A percentile compares a stretch with the other conserved stretches of the same genome.
phyloP scores from a whole-genome alignment of 805 yeast species.

The Monosporozyma aerobia region DNA sequence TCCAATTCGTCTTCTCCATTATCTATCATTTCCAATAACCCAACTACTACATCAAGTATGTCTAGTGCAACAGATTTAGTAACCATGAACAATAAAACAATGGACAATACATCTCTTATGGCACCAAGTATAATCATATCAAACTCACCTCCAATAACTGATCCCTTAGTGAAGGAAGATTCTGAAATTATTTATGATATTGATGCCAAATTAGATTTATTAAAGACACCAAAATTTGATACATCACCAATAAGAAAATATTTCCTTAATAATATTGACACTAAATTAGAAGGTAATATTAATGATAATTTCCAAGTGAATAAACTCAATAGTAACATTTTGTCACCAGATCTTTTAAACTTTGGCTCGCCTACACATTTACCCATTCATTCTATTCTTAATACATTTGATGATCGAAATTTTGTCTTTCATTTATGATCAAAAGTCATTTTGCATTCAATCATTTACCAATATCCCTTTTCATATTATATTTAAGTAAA shows the following conservation, averaged over 20 bases:
- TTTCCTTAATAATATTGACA: background rate
- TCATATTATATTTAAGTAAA: background rate
- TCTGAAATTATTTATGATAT: slow-evolving; percentile 4
- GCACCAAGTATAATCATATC: background rate
- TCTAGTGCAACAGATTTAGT: background rate
- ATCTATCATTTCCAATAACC: background rate
- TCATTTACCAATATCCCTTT: background rate
- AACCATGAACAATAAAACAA: background rate
- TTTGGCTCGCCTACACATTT: background rate
- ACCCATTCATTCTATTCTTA: background rate
- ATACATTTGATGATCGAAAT: background rate
- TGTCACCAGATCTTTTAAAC: background rate
- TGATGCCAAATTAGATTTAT: slow-evolving; percentile 9
- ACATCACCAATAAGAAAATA: slow-evolving; percentile 2
- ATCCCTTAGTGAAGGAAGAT: background rate
- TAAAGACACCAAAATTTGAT: slow-evolving; percentile 9
- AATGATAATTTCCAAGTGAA: background rate
- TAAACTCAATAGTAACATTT: background rate
- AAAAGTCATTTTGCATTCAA: background rate
- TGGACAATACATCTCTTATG: background rate
- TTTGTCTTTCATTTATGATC: background rate
- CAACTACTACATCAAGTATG: background rate
- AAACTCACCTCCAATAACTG: background rate
- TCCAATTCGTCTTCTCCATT: background rate
- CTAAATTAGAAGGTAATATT: background rate